Base-by-base conservation (phyloP, 129 eudicot genomes). In the carrot (Daucus carota) region DNA sequence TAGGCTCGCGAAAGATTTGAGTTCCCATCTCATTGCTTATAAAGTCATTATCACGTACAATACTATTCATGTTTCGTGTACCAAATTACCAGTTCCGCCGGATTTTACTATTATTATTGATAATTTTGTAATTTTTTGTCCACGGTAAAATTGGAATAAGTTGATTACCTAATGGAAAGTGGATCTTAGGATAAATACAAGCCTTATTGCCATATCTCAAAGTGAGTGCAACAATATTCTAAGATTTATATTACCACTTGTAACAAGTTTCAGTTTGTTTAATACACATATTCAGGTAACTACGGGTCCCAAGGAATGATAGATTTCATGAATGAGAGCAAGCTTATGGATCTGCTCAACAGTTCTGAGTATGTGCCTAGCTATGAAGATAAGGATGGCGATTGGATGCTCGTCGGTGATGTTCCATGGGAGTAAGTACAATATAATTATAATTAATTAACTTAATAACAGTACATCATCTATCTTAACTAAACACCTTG, bases 341-440 rank as follows among this genome's bases (percentile, higher is more conserved):
- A 92, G 80, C 75, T 90, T 79, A 92, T 90, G 93, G 92, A 92
- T 83, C 94, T 90, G 47, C 70, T 90, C 73, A 92, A 92, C 87
- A 87, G 96, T 80, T 86, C 96, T 75, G 96, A 92, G 74, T 92
- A 90, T 88, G 98, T 90, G 62, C 92, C 98, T 52, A 88, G 89
- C 74, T 93, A 92, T 81, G 98, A 92, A 88, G 98, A 92, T 79
- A 92, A 92, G 86, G 97, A 92, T 80, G 97, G 97, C 16, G 98
- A 93, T n/a, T 93, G 96, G 98, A 93, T 93, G 98, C 95, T 93
- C 34, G 98, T 93, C 26, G 98, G 98, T 0, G 98, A 93, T 41
- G 98, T 93, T 10, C 95, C 98, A 29, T 93, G 98, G 98, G 87
- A 85, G 98, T 92, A 86, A 88, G 98, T 83, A 42, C 18, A 6